Evolutionary conservation across 345 rosid species (phyloP), one percentile per base, ranked within the genome.

Genomic region (Brassica rapa): DNA sequence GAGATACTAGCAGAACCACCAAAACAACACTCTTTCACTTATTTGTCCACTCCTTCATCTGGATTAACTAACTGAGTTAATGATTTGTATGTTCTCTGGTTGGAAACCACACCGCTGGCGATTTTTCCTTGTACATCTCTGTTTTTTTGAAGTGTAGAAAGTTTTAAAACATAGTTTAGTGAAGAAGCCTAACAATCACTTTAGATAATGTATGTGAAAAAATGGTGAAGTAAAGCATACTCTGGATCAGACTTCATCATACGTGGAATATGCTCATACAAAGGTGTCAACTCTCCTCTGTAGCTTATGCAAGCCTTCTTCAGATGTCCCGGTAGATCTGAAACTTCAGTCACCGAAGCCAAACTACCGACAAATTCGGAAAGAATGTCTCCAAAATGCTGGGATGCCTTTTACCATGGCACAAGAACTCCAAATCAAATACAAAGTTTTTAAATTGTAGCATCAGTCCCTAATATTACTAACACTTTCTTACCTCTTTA

Each of bases 381-480:
- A 25, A 94, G 88, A 80, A 90, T 88, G 80, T 90, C 89, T 83
- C 98, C 98, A 56, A 94, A 94, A 87, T 94, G 95, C 73, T 84
- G 91, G 46, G 98, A 90, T 80, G 98, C 95, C 98, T 94, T 78
- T 68, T 66, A 32, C 60, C 72, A 8, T 67, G 81, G 10, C 72
- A 66, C 72, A 67, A 76, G 80, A 76, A 76, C 30, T n/a, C 24
- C 27, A 60, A 56, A 56, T 77, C 30, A 76, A 5, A 5, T 66
- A 55, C 69, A 56, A 71, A 7, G 66, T 39, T 39, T 30, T 74
- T 23, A 10, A 73, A 5, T 8, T 24, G 19, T 49, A 77, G 76
- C 56, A 27, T 57, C 35, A 82, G 19, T 62, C 43, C 64, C 5
- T 1, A 46, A 1, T 14, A 72, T 24, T 14, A 35, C 64, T 21